Evolutionary conservation across 768 basidiomycete genomes (phyloP), one percentile per base, ranked within the genome.

Genomic region (Collybia sordida): DNA sequence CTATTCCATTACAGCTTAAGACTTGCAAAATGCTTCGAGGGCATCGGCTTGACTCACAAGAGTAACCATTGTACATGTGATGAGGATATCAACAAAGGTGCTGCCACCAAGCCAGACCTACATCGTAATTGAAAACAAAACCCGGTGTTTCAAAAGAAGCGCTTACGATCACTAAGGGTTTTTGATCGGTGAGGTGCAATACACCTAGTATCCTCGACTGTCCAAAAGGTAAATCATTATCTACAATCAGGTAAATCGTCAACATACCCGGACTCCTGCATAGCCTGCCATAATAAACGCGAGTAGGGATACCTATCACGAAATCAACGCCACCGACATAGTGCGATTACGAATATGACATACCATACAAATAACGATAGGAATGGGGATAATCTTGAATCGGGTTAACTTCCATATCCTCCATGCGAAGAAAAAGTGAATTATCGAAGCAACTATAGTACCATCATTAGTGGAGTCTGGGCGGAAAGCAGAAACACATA

Each of bases 41-140:
- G 28, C 11, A 37, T 15, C 11, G 25, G 21, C 11, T 11, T 17
- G 7, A 49, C 63, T 21, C 27, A 64, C 66, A 35, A 62, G 53
- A 24, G 44, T 53, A 19, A 61, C 40, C 56, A 65, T 60, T 27
- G 57, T 47, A 9, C 17, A 45, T 1, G 63, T 56, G 36, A 67
- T 63, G 8, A 63, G 42, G 11, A 62, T 41, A 49, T 67, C 64
- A 11, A 56, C 54, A 6, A 61, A 45, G 31, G 60, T 53, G 45
- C 60, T 64, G 4, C 58, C 51, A 4, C 58, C 49, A 14, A 67
- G 51, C 66, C 66, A 67, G 15, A 58, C 41, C 59, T 61, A 35
- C 22, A 27, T 17, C 21, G 14, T 6, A 12, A 12, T 31, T 31
- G 3, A 31, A 12, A 31, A 19, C 28, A 15, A 5, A 41, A 17